Base-by-base conservation (phyloP, 176 grass and related monocot species). In the Panicum miliaceum region DNA sequence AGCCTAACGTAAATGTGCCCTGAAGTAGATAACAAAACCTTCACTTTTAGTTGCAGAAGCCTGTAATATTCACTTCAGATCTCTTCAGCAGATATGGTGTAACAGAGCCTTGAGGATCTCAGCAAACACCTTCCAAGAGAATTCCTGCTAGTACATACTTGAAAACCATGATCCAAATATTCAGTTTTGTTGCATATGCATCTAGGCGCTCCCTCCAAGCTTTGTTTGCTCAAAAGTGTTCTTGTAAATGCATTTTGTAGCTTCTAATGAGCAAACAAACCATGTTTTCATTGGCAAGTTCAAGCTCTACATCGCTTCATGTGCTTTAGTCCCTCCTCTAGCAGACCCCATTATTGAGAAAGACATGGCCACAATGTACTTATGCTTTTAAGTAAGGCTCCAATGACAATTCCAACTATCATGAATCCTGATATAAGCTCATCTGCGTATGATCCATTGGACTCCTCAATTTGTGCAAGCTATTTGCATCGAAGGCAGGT, bases 121-220 rank as follows among this genome's bases (percentile, higher is more conserved):
- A 56, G 57, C 9, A 75, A 81, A 9, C 50, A 40, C 34, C 16
- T 40, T 3, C 10, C 23, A 35, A 7, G 7, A 68, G 32, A 58
- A 68, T 34, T 68, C 8, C 18, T 57, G 12, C 8, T 46, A 37
- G 13, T 50, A 47, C 23, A 46, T 46, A 61, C 13, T 23, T 65
- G 8, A 74, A 64, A 81, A 58, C 18, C 15, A 68, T 75, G 70
- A 22, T 0, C 27, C 19, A 36, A 53, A 73, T 45, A n/a, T 60
- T 20, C 7, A 10, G 46, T 73, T 80, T 56, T 23, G 41, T 81
- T 73, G 12, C 77, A 77, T 56, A 77, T 4, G 22, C 16, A 86
- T 37, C 54, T 79, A 19, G 14, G 41, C 43, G n/a, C 12, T 35
- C 13, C 20, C 5, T 75, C 37, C 59, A 67, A 22, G 29, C 8